These are phyloP conservation scores for Astrothelium subdiscretum DNA, from an alignment of 495 filamentous ascomycete genomes.

Conservation along the genomic window DNA sequence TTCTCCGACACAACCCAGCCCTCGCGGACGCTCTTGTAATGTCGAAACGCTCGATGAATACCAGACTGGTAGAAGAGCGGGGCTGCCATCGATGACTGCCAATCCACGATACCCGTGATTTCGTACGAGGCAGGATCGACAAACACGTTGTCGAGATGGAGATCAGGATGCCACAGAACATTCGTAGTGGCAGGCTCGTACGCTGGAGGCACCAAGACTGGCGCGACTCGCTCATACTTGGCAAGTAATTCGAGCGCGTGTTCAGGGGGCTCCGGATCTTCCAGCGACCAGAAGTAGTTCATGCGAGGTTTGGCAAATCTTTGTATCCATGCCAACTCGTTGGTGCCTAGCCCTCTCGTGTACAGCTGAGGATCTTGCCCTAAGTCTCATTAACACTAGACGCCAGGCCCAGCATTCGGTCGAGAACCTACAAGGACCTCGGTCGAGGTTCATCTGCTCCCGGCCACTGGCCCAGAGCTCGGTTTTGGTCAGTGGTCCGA, in stretches of 20 bases:
- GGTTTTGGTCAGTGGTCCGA: slow-evolving; percentile 12
- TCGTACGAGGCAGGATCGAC: slow-evolving; percentile 22
- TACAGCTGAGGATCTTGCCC: slow-evolving; percentile 20
- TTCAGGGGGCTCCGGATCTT: slow-evolving; percentile 10
- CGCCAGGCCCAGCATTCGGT: slow-evolving; percentile 4
- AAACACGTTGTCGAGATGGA: slow-evolving; percentile 29
- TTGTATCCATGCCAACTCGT: slow-evolving; percentile 26
- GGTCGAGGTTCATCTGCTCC: slow-evolving; percentile 21
- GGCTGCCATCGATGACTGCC: slow-evolving; percentile 18
- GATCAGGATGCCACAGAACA: slow-evolving; percentile 24
- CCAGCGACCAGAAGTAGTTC: slow-evolving; percentile 21
- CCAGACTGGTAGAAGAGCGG: slow-evolving; percentile 16
- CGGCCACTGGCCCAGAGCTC: slow-evolving; percentile 20
- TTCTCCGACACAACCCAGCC: slow-evolving; percentile 21
- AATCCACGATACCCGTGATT: slow-evolving; percentile 26
- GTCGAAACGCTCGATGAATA: slow-evolving; percentile 25
- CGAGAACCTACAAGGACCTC: slow-evolving; percentile 26
- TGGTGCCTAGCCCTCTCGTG: slow-evolving; percentile 21
- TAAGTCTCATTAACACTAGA: slow-evolving; percentile 9
- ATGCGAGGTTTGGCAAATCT: slow-evolving; percentile 19
- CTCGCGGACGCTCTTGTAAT: slow-evolving; percentile 21
- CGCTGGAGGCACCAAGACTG: slow-evolving; percentile 11
- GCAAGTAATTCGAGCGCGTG: slow-evolving; percentile 13
- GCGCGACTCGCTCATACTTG: slow-evolving; percentile 11
- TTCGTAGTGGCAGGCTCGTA: slow-evolving; percentile 9